Base-by-base conservation (phyloP, 2,329 filamentous ascomycete genomes). In the Aspergillus sp. region DNA sequence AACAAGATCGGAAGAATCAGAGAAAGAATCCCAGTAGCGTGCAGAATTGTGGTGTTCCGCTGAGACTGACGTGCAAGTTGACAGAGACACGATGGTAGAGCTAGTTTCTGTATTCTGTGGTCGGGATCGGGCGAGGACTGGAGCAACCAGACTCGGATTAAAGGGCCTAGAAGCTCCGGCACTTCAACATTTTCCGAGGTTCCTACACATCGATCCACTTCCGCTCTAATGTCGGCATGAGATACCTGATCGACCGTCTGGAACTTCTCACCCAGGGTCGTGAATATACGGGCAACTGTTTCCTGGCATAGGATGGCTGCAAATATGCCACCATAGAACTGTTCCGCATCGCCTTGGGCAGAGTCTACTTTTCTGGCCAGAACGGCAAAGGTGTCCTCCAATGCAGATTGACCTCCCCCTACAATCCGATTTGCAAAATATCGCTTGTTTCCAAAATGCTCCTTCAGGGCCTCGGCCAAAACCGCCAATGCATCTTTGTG, bases 361-460 rank as follows among this genome's bases (percentile, higher is more conserved):
- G 62, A 57, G 49, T 67, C 65, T 83, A 64, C 84, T 84, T 56
- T 88, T 82, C 55, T 87, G 77, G 36, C 89, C 85, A 73, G 88
- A 87, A 73, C 86, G 87, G 62, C 84, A 85, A 77, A 84, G 6
- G 85, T 85, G 70, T 90, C 85, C 69, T 95, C 88, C 56, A 97
- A 74, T 7, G 87, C 85, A 64, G 87, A 83, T 88, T 92, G 96
- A 3, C 94, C 92, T 58, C 88, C 90, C 22, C 86, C 87, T 59
- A 90, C 85, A 31, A 96, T 86, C 65, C 87, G 84, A 65, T 87
- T 88, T 59, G 87, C 85, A 73, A 98, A 98, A 78, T 94, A 97
- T 67, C 90, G 86, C 69, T 89, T 85, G 76, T 98, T 99, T 20
- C 93, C 94, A 51, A 89, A 83, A 74, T 98, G 92, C 50, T 87